These are phyloP conservation scores for Tetrapisispora namnaoensis DNA, from an alignment of 805 yeast genomes.

Conservation along the genomic window DNA sequence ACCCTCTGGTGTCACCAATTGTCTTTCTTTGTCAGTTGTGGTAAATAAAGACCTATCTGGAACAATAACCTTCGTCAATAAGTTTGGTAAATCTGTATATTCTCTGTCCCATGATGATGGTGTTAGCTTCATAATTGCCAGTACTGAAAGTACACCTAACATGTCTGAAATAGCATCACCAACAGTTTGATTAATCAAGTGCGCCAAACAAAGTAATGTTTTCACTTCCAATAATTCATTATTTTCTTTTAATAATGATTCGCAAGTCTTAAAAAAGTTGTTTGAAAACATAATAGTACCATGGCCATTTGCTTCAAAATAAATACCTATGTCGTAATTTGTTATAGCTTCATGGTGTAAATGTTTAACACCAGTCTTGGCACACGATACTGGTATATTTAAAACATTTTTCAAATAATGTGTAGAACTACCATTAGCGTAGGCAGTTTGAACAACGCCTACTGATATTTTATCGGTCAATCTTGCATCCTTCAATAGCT, in stretches of 20 bases:
- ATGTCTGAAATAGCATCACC: constrained; percentile 97
- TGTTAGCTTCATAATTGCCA: constrained; percentile 44
- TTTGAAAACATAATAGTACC: constrained; percentile 85
- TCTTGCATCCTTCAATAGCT: constrained; percentile 39
- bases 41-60: constrained; percentile 68
- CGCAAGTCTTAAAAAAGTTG: constrained; percentile 31
- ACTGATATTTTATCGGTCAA: constrained; percentile 33
- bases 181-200: constrained; percentile 89
- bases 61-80: constrained; percentile 71
- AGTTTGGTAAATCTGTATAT: constrained; percentile 82
- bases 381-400: constrained; percentile 70
- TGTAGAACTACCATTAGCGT: constrained; percentile 92
- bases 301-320: constrained; percentile 98
- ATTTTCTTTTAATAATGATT: constrained; percentile 30
- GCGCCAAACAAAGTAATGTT: constrained; percentile 50
- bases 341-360: constrained; percentile 81
- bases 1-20: constrained; percentile 64
- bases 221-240: constrained; percentile 39
- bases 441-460: constrained; percentile 96
- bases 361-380: constrained; percentile 95
- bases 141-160: constrained; percentile 60
- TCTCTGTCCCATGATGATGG: constrained; percentile 67
- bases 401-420: constrained; percentile 51
- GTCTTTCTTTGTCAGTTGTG: constrained; percentile 87
- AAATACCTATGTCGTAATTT: constrained; percentile 80